These are phyloP conservation scores for Cryptosporidium sp. DNA, from an alignment of 169 alveolate genomes.

Conservation along the genomic window DNA sequence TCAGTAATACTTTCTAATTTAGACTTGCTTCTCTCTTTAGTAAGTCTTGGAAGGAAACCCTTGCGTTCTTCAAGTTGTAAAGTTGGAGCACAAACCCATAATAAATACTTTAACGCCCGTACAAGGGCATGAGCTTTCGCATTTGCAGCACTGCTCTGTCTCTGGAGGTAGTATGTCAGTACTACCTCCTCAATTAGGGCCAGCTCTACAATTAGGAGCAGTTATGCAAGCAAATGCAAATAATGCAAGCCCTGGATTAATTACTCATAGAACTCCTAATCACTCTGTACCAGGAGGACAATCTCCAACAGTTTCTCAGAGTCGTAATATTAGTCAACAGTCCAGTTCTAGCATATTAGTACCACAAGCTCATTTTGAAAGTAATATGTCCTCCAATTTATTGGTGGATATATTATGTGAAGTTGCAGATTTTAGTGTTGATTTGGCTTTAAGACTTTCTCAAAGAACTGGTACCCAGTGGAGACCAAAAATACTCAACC, in stretches of 20 bases:
- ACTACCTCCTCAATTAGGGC: slow-evolving; percentile 51
- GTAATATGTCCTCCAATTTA: slow-evolving; percentile 13
- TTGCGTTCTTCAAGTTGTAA: neutral
- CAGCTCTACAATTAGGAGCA: slow-evolving; percentile 45
- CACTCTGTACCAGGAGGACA: slow-evolving; percentile 49
- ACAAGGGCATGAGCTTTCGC: slow-evolving; percentile 69
- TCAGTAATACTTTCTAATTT: neutral
- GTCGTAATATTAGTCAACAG: slow-evolving; percentile 23
- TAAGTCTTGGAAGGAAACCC: neutral
- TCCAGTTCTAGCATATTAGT: slow-evolving; percentile 32
- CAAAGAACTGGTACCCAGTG: slow-evolving; percentile 69
- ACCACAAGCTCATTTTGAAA: slow-evolving; percentile 42
- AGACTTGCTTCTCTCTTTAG: neutral
- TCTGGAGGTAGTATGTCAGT: slow-evolving; percentile 50
- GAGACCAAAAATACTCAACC: slow-evolving; percentile 48
- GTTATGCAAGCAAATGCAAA: slow-evolving; percentile 32
- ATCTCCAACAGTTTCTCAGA: slow-evolving; percentile 49
- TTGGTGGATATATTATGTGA: slow-evolving; percentile 60
- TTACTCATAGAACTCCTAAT: slow-evolving; percentile 11
- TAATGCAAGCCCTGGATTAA: slow-evolving; percentile 41
- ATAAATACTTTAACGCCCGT: slow-evolving; percentile 21
- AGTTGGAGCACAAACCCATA: slow-evolving; percentile 42
- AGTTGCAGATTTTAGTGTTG: slow-evolving; percentile 66
- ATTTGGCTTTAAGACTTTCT: slow-evolving; percentile 49
- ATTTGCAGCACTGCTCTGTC: slow-evolving; percentile 66